Base-by-base conservation (phyloP, 106 monocot species). In the Dioscorea alata region DNA sequence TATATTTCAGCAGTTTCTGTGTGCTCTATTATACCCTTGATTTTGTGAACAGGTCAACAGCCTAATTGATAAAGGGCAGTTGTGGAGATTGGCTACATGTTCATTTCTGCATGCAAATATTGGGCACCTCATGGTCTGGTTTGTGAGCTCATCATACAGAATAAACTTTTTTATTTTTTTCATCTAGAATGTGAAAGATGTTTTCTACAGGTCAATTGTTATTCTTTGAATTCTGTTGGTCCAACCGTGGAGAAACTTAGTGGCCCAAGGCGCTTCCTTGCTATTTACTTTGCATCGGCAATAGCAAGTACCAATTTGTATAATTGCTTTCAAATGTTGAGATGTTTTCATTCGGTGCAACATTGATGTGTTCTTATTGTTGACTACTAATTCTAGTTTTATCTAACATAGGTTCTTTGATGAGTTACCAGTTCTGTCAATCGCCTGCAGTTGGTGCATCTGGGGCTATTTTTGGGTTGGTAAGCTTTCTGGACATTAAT, bases 381-480 rank as follows among this genome's bases (percentile, higher is more conserved):
- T 42, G 42, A 42, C 4, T 42, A 42, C 42, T 42, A 42, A 42
- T 42, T 42, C 4, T 0, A 42, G 42, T 42, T 42, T 42, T 42
- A 8, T 42, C 4, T 42, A 10, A 42, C 42, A 48, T 77, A 96
- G 95, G 91, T 82, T 84, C 91, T n/a, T 12, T 83, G 64, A 82
- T 86, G 88, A 96, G 95, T 79, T 96, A 84, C 57, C 50, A 50
- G 4, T 96, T 83, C 64, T 84, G 83, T 57, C 74, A 67, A 60
- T 82, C 80, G 28, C 86, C 91, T 68, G 73, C 95, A 64, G 88
- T 91, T 75, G 95, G 95, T 69, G 86, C 95, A 72, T 96, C 95
- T 10, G 95, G 91, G 33, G 91, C 95, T 50, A 88, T 96, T 28
- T 96, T 88, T 84, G 95, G 95, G 71, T 78, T 96, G 68, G 95